These are phyloP conservation scores for Wickerhamomyces mucosus DNA, from an alignment of 805 yeast genomes.

Conservation along the genomic window DNA sequence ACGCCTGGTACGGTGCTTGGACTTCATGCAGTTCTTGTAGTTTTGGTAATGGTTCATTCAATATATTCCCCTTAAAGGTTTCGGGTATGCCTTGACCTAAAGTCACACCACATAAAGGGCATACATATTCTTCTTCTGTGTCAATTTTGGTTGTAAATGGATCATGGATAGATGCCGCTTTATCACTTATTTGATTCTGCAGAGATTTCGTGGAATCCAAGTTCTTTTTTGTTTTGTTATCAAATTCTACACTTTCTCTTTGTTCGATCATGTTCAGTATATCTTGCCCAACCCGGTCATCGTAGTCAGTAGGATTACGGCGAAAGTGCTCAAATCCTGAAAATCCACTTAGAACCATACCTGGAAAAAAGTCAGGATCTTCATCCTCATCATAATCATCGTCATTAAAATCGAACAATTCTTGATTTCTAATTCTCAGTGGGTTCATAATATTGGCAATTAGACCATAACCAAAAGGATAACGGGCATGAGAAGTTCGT, in stretches of 20 bases:
- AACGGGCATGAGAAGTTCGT: conserved; percentile 6
- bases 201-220: conserved; percentile 2
- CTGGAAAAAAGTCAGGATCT: conserved; percentile 7
- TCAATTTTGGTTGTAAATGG: conserved; percentile 21
- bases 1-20: conserved; percentile 62
- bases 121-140: conserved; percentile 31
- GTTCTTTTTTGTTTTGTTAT: conserved; percentile 7
- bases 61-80: conserved; percentile 28
- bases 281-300: conserved; percentile 8
- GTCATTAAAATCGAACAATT: no score
- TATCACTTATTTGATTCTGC: conserved; percentile 1
- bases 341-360: neutral
- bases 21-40: conserved; percentile 25
- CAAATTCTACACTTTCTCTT: conserved; percentile 12
- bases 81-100: conserved; percentile 69
- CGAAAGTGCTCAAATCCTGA: neutral
- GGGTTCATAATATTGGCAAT: neutral
- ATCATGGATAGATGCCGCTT: conserved; percentile 1
- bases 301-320: conserved; percentile 1
- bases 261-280: conserved; percentile 11
- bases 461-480: conserved; percentile 1
- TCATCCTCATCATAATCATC: conserved; percentile 5
- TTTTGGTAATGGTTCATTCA: conserved; percentile 21
- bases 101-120: conserved; percentile 63
- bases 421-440: no score